phyloP scores from a whole-genome alignment of 345 rosid species.

The Aquilaria sinensis region DNA sequence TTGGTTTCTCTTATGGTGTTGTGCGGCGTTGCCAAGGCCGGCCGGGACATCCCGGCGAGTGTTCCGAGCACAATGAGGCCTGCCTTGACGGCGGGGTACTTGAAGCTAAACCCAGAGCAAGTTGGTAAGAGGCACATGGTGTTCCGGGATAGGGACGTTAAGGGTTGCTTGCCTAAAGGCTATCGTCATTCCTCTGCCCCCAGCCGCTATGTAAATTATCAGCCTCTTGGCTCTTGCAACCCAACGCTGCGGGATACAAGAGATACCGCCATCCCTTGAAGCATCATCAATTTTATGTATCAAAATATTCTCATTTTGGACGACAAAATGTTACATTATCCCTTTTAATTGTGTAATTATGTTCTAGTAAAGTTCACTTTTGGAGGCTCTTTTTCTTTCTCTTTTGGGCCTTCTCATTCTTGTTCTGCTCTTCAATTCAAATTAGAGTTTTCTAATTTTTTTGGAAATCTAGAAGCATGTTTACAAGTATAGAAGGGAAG shows the following conservation, averaged over 20 bases:
- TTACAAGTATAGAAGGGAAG: too few species aligned
- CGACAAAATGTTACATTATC: too few species aligned
- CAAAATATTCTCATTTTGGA: too few species aligned
- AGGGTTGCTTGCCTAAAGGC: constrained; percentile 84
- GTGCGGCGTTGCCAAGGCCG: constrained; percentile 15
- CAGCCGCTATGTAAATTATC: constrained; percentile 70
- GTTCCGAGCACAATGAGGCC: constrained; percentile 68
- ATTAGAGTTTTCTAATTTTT: too few species aligned
- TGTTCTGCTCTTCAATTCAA: too few species aligned
- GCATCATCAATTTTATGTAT: too few species aligned
- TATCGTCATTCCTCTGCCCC: constrained; percentile 68
- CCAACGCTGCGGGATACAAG: background rate
- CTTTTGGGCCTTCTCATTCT: background rate
- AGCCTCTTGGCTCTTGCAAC: constrained; percentile 56
- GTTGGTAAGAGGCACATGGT: constrained; percentile 19
- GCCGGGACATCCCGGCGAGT: constrained; percentile 43
- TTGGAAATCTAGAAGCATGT: too few species aligned
- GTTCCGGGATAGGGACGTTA: constrained; percentile 39
- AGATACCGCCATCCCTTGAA: too few species aligned
- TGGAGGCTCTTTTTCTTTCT: background rate
- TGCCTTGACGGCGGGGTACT: constrained; percentile 22
- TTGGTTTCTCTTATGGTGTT: constrained; percentile 15
- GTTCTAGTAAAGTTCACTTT: too few species aligned
- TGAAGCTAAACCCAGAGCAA: constrained; percentile 35
- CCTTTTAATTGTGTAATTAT: too few species aligned